Conservation (phyloP, 768 basidiomycete genomes). For the Pleurotus pulmonarius region DNA sequence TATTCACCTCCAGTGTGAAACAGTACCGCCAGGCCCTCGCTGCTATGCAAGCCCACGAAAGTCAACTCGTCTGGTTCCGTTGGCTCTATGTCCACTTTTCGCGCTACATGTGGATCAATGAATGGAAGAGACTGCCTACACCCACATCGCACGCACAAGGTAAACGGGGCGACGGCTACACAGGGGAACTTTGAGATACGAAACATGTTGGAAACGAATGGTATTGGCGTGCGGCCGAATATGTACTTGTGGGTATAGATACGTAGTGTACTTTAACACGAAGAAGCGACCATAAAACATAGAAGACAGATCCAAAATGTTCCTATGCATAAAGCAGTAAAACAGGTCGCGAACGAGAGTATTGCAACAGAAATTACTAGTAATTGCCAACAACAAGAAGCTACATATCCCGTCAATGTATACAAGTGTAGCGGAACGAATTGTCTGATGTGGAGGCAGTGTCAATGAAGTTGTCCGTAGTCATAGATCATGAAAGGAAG, state of each 20-base stretch:
- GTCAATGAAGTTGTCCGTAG: background rate
- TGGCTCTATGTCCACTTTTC: slow-evolving; percentile 80
- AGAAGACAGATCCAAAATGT: too few relatives aligned
- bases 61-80: slow-evolving; percentile 87
- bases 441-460: background rate
- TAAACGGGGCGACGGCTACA: background rate
- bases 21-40: slow-evolving; percentile 54
- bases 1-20: slow-evolving; percentile 54
- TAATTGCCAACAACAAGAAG: too few relatives aligned
- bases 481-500: slow-evolving; percentile 15
- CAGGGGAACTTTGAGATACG: background rate
- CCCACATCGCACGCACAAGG: background rate
- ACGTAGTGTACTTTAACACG: too few relatives aligned
- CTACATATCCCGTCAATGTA: background rate
- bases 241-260: background rate
- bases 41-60: slow-evolving; percentile 71
- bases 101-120: slow-evolving; percentile 91
- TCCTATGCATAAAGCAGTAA: background rate
- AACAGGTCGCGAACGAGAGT: background rate
- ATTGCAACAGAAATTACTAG: too few relatives aligned
- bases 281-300: too few relatives aligned
- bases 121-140: slow-evolving; percentile 54
- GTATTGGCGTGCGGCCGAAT: background rate
- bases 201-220: background rate
- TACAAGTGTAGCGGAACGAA: background rate